These are phyloP conservation scores for Graphiopsis chlorocephala DNA, from an alignment of 2,329 filamentous ascomycete genomes.

Conservation along the genomic window DNA sequence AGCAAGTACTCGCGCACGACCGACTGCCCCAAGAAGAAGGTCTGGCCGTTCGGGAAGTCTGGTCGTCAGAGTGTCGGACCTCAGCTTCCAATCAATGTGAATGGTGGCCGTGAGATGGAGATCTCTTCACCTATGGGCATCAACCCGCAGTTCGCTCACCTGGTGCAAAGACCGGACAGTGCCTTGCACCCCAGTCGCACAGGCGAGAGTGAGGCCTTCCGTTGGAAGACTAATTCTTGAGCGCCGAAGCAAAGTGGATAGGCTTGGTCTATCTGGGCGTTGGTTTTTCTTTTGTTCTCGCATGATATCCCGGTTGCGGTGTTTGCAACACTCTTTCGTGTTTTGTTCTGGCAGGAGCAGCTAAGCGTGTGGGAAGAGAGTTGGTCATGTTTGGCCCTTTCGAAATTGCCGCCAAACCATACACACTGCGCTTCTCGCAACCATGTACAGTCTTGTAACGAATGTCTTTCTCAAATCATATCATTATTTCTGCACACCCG, in stretches of 20 bases:
- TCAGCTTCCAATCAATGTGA: conserved; percentile 45
- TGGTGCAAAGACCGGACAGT: conserved; percentile 52
- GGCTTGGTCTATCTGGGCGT: neutral
- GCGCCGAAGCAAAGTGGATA: neutral
- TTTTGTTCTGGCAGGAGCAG: neutral
- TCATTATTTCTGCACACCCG: neutral
- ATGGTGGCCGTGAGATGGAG: conserved; percentile 26
- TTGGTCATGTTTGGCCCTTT: neutral
- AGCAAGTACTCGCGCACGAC: conserved; percentile 38
- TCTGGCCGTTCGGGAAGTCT: conserved; percentile 29
- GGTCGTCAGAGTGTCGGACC: conserved; percentile 42
- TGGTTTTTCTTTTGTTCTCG: neutral
- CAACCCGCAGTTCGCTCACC: conserved; percentile 53
- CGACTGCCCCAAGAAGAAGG: conserved; percentile 36
- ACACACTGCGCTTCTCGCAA: neutral
- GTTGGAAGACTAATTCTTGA: conserved; percentile 26
- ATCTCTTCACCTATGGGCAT: conserved; percentile 57
- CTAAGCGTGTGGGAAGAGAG: neutral
- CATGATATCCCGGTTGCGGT: conserved; percentile 7
- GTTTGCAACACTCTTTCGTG: neutral
- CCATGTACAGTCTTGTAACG: neutral
- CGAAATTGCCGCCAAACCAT: neutral
- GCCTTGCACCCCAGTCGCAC: conserved; percentile 52
- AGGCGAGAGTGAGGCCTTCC: conserved; percentile 32
- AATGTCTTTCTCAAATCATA: neutral